These are phyloP conservation scores for Blastomyces percursus DNA, from an alignment of 2,329 filamentous ascomycete species.

Conservation along the genomic window DNA sequence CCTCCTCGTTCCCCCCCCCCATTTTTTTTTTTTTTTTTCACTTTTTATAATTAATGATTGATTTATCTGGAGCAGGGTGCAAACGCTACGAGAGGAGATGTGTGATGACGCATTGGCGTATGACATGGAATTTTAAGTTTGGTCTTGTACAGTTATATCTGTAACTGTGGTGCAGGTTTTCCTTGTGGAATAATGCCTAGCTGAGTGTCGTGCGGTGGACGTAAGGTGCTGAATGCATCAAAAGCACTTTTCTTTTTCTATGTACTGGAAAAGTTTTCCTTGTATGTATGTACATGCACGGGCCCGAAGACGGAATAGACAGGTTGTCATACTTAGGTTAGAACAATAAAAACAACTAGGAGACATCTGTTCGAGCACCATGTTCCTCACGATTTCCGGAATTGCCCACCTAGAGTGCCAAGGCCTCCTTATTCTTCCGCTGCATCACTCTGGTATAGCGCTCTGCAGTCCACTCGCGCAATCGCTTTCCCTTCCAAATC, in stretches of 20 bases:
- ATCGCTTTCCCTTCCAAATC: conserved; percentile 12
- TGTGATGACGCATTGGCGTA: conserved; percentile 35
- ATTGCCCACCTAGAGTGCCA: neutral
- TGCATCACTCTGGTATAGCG: conserved; percentile 10
- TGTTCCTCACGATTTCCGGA: neutral
- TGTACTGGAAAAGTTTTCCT: no score
- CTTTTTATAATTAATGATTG: neutral
- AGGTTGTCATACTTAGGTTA: neutral
- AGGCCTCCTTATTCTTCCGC: conserved; percentile 8
- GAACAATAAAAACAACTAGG: neutral
- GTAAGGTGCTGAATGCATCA: no score
- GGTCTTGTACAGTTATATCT: neutral
- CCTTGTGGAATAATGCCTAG: no score
- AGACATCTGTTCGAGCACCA: neutral
- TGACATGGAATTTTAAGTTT: conserved; percentile 29
- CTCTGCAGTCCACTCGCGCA: conserved; percentile 12
- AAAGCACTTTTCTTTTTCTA: no score
- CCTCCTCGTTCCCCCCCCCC: neutral
- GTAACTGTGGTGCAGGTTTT: neutral
- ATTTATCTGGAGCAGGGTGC: conserved; percentile 21
- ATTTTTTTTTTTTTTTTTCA: neutral
- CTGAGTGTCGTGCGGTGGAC: no score
- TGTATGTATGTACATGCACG: neutral
- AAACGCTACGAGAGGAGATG: conserved; percentile 31
- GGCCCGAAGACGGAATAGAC: neutral